These are phyloP conservation scores for Pythium guiyangense DNA, from an alignment of 352 stramenopile species.

Conservation along the genomic window DNA sequence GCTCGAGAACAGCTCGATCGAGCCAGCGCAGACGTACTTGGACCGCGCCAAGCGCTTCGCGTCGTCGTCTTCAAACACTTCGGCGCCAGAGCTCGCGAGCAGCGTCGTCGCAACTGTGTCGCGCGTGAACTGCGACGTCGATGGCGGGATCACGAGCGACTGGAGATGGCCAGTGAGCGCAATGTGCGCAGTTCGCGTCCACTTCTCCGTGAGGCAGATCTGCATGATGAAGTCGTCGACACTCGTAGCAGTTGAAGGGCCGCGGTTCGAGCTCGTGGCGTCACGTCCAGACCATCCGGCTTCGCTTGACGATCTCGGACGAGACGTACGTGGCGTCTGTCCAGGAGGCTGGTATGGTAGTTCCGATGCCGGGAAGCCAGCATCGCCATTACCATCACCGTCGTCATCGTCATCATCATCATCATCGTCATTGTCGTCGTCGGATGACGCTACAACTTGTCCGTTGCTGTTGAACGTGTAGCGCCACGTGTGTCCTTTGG, in stretches of 20 bases:
- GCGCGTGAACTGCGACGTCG: conserved; percentile 19
- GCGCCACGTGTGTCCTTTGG: conserved; percentile 21
- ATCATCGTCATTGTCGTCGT: neutral
- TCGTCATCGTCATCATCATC: no score
- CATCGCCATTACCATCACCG: neutral
- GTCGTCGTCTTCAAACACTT: neutral
- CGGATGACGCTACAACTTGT: neutral
- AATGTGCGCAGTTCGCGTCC: conserved; percentile 11
- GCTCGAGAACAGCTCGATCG: conserved; percentile 20
- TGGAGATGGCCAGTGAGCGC: neutral
- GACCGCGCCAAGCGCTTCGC: conserved; percentile 1
- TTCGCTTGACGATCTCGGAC: neutral
- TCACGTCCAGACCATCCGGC: neutral
- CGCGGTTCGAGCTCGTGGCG: neutral
- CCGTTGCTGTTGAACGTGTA: conserved; percentile 2
- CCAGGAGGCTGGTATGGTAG: neutral
- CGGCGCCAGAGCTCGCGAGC: conserved; percentile 3
- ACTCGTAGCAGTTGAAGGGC: neutral
- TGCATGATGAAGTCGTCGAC: conserved; percentile 10
- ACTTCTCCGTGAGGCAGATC: conserved; percentile 14
- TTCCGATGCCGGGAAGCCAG: neutral
- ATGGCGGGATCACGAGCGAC: conserved; percentile 12
- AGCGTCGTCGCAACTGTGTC: conserved; percentile 17
- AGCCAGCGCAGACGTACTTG: conserved; percentile 13
- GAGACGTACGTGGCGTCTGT: neutral